Evolutionary conservation across 805 yeast species (phyloP).

Genomic region (Pichia occidentalis): DNA sequence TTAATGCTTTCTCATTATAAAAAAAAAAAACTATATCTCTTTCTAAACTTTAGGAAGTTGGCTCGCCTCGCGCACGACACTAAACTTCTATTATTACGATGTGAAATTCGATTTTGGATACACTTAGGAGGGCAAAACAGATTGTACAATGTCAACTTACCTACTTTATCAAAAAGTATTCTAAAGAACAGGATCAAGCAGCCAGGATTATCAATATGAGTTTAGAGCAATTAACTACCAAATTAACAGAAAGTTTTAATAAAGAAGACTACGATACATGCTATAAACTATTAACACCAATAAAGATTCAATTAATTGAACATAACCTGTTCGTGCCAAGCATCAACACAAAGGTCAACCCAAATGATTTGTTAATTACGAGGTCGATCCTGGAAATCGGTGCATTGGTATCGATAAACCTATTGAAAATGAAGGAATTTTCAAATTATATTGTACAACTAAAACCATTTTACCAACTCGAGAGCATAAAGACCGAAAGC

Average conservation of each 20-base stretch:
- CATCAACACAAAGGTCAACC: constrained; percentile 33
- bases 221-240: constrained; percentile 61
- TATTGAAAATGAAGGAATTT: constrained; percentile 55
- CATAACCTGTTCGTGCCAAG: constrained; percentile 69
- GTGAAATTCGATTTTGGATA: no score
- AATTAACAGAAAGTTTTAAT: constrained; percentile 60
- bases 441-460: constrained; percentile 68
- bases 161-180: no score
- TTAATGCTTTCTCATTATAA: no score
- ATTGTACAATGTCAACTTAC: no score
- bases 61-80: no score
- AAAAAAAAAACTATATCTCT: no score
- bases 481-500: constrained; percentile 29
- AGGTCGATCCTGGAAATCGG: constrained; percentile 85
- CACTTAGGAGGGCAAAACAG: no score
- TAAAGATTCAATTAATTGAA: constrained; percentile 75
- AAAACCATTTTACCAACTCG: constrained; percentile 62
- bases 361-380: constrained; percentile 68
- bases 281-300: constrained; percentile 53
- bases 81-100: no score
- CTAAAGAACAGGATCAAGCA: background rate
- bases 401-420: constrained; percentile 68
- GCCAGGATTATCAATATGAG: constrained; percentile 38
- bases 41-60: no score
- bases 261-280: constrained; percentile 57